Conservation (phyloP, 2,329 filamentous ascomycete species). For the Colletotrichum higginsianum region DNA sequence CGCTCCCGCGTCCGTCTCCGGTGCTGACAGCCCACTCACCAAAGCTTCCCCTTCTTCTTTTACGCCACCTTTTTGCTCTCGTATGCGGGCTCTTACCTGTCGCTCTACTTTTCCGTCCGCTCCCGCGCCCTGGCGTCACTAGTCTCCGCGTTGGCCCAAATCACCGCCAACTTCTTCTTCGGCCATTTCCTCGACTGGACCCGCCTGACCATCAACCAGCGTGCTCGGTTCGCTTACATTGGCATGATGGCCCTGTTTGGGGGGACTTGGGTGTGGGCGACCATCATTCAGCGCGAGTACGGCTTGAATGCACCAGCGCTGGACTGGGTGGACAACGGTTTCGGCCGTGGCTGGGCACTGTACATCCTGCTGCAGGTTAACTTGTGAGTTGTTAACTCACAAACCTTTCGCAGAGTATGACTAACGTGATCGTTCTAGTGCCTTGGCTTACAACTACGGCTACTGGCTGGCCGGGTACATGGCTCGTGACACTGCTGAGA, state of each 20-base stretch:
- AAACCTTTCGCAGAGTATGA: too few species aligned
- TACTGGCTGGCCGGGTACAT: slow-evolving; percentile 34
- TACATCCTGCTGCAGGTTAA: slow-evolving; percentile 45
- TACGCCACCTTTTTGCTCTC: slow-evolving; percentile 41
- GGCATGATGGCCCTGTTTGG: slow-evolving; percentile 44
- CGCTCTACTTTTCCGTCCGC: slow-evolving; percentile 44
- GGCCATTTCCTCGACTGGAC: slow-evolving; percentile 46
- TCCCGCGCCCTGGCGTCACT: slow-evolving; percentile 44
- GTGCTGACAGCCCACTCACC: background rate
- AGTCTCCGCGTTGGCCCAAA: slow-evolving; percentile 43
- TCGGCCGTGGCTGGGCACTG: slow-evolving; percentile 45
- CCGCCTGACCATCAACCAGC: slow-evolving; percentile 41
- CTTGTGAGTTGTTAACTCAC: slow-evolving; percentile 4
- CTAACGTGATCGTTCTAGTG: background rate
- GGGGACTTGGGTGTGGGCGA: slow-evolving; percentile 45
- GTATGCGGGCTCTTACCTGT: slow-evolving; percentile 45
- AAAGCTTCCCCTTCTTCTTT: slow-evolving; percentile 31
- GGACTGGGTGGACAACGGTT: slow-evolving; percentile 44
- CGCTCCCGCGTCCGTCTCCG: too few species aligned
- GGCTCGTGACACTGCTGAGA: slow-evolving; percentile 33
- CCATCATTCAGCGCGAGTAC: slow-evolving; percentile 44
- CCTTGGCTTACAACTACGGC: slow-evolving; percentile 34
- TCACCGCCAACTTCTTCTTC: slow-evolving; percentile 45
- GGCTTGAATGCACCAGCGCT: slow-evolving; percentile 34
- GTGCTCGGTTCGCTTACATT: slow-evolving; percentile 43